Evolutionary conservation across 2,329 filamentous ascomycete species (phyloP), one percentile per base, ranked within the genome.

Genomic region (Graphilbum sp.): DNA sequence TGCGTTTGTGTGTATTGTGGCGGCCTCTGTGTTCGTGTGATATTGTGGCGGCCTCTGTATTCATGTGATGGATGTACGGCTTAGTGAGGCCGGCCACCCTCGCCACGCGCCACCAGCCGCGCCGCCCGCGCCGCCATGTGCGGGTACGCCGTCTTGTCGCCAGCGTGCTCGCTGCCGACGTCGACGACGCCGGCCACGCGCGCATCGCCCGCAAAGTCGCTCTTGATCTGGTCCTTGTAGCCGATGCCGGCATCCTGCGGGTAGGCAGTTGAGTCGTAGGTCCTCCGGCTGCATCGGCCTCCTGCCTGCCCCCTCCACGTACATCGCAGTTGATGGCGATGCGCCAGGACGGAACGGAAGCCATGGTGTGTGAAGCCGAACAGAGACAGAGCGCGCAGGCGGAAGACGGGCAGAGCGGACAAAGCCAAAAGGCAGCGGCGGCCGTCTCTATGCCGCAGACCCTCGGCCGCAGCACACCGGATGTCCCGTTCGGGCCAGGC

Each of bases 21-120:
- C n/a, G n/a, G n/a, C n/a, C n/a, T n/a, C n/a, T n/a, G n/a, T n/a
- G n/a, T n/a, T n/a, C n/a, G n/a, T n/a, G n/a, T n/a, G n/a, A n/a
- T n/a, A n/a, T n/a, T n/a, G n/a, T n/a, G n/a, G n/a, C n/a, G n/a
- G n/a, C n/a, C n/a, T n/a, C n/a, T n/a, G n/a, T n/a, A n/a, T n/a
- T n/a, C n/a, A n/a, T 92, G 3, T 85, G 84, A 60, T 84, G 92
- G 61, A 92, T 83, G 32, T 86, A 62, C 29, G 92, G 65, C n/a
- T n/a, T n/a, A n/a, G n/a, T n/a, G n/a, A 0, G 82, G 84, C 38
- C 84, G 77, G 43, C 45, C 46, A 32, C 37, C 44, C 24, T 42
- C 35, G 36, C 46, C 46, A 3, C 30, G 21, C 10, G 42, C 42
- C 6, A 48, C 44, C 20, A 44, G 43, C 34, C 41, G 40, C 37